Conservation (phyloP, 371 early-diverging fungal species). For the Lichtheimia ornata region DNA sequence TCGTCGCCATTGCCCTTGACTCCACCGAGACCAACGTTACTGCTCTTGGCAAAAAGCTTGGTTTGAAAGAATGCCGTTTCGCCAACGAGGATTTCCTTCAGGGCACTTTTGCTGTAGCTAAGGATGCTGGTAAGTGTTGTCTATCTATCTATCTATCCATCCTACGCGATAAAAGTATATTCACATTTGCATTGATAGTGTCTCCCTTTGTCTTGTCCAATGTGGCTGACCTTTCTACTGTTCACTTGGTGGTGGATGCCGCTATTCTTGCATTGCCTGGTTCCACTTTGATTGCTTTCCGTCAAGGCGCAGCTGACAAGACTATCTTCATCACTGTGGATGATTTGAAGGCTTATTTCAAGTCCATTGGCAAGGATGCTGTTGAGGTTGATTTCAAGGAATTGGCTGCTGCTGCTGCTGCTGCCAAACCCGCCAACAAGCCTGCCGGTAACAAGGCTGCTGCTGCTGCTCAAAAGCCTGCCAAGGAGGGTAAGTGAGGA, state of each 20-base stretch:
- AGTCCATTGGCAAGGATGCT: constrained; percentile 36
- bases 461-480: constrained; percentile 9
- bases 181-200: constrained; percentile 21
- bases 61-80: constrained; percentile 70
- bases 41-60: constrained; percentile 60
- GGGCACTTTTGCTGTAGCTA: constrained; percentile 52
- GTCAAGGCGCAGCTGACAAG: constrained; percentile 53
- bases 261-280: constrained; percentile 42
- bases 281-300: constrained; percentile 57
- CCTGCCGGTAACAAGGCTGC: constrained; percentile 23
- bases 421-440: constrained; percentile 37
- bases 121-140: constrained; percentile 45
- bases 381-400: constrained; percentile 49
- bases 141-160: neutral
- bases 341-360: constrained; percentile 49
- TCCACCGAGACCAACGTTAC: constrained; percentile 54
- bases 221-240: constrained; percentile 48
- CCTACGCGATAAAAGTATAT: no score
- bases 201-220: constrained; percentile 66
- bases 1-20: constrained; percentile 63
- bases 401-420: constrained; percentile 44
- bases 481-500: constrained; percentile 40
- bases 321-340: constrained; percentile 59
- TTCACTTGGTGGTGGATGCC: constrained; percentile 63
- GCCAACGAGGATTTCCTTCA: constrained; percentile 64